Base-by-base conservation (phyloP, 805 yeast species). In the Saccharomycopsis oosterbeekiorum region DNA sequence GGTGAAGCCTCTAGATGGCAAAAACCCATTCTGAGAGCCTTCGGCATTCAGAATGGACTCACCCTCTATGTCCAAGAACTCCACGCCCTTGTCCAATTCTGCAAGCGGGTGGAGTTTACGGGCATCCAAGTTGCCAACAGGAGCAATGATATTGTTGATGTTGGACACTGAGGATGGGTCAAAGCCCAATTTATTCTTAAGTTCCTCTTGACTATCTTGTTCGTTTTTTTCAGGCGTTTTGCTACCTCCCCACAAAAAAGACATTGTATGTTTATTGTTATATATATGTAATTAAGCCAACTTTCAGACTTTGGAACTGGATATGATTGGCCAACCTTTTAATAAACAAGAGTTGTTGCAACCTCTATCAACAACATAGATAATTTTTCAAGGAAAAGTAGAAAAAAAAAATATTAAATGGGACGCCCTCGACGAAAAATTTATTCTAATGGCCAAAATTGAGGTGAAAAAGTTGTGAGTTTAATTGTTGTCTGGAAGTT, bases 1-100 rank as follows among this genome's bases (percentile, higher is more conserved):
- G 15, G 91, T 82, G 96, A 97, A 94, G 68, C 96, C 96, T 76
- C 97, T 85, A n/a, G 96, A 88, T 34, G 99, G 97, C 65, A 94
- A 81, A 62, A 93, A 72, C 62, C 97, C 96, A 24, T 62, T 64
- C 70, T 89, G 90, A 1, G 96, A 83, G 47, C 97, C 97, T 69
- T 90, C 96, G 68, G 89, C 74, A n/a, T 81, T 74, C 56, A 84
- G 81, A 64, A 91, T 76, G 65, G 84, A 79, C 66, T 91, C 97
- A 64, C 86, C 92, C 69, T 93, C 97, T 65, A 94, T 78, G 68
- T 93, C 97, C 67, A 94, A 76, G 71, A 85, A 93, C 73, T 94
- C 97, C 58, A 94, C 82, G 60, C 91, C 96, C 69, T 85, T 85
- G 67, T 89, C 96, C 65, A 92, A 79, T 15, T 96, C 96, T 1